Conservation (phyloP, 768 basidiomycete species). For the Kondoa subrosea region DNA sequence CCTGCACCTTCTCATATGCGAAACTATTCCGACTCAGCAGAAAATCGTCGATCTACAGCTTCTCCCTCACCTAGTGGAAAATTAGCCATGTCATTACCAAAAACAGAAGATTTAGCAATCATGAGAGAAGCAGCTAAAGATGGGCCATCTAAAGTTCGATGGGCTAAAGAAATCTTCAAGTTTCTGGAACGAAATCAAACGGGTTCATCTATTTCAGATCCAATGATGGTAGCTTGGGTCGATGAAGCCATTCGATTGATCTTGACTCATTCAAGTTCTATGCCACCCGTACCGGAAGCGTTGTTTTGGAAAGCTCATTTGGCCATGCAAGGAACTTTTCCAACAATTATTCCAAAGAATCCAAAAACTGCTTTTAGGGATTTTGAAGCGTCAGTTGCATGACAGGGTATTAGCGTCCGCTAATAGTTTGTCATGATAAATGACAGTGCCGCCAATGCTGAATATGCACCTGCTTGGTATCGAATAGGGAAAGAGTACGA, state of each 20-base stretch:
- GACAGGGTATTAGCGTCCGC: too few relatives aligned
- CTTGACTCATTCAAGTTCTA: conserved; percentile 36
- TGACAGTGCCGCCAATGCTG: conserved; percentile 64
- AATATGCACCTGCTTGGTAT: conserved; percentile 74
- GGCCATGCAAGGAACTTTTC: conserved; percentile 51
- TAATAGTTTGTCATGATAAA: too few relatives aligned
- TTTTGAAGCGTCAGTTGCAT: conserved; percentile 65
- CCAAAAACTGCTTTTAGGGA: conserved; percentile 71
- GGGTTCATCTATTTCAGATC: conserved; percentile 22
- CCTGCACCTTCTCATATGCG: background rate
- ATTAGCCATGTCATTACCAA: background rate
- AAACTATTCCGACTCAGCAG: background rate
- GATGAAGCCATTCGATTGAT: conserved; percentile 51
- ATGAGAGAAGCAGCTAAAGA: conserved; percentile 2
- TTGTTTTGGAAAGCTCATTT: conserved; percentile 59
- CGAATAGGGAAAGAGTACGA: conserved; percentile 81
- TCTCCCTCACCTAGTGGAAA: background rate
- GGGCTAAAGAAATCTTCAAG: conserved; percentile 66
- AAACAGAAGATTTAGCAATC: background rate
- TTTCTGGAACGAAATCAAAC: conserved; percentile 49
- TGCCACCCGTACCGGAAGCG: conserved; percentile 49
- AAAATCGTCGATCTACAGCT: background rate
- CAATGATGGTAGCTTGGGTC: conserved; percentile 34
- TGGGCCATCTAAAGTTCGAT: conserved; percentile 40
- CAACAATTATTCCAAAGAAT: conserved; percentile 47